A percentile compares a stretch with the other conserved stretches of the same genome.
Conservation (phyloP, 257 asterid genomes). For the Solanum chiquidenum region DNA sequence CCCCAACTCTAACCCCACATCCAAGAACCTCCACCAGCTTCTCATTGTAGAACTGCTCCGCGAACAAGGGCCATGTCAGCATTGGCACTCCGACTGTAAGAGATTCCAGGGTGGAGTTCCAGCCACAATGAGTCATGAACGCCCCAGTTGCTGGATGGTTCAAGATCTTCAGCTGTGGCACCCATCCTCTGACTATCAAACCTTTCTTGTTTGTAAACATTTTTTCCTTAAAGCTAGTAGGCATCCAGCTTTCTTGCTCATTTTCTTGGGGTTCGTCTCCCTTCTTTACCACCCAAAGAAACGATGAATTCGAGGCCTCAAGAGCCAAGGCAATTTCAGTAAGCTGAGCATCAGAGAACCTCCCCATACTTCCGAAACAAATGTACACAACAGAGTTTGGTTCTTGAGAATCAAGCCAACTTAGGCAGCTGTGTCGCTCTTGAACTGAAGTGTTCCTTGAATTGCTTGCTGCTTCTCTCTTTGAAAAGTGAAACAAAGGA, state of each 20-base stretch:
- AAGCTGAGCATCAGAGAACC: slow-evolving; percentile 11
- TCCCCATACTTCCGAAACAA: slow-evolving; percentile 11
- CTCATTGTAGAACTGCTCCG: slow-evolving; percentile 23
- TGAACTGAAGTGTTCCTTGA: background rate
- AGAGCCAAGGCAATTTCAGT: slow-evolving; percentile 9
- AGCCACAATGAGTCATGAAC: slow-evolving; percentile 25
- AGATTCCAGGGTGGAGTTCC: slow-evolving; percentile 21
- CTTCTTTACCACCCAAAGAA: slow-evolving; percentile 14
- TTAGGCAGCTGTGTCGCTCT: background rate
- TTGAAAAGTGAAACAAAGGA: slow-evolving; percentile 16
- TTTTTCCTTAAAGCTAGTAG: slow-evolving; percentile 9
- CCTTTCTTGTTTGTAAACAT: slow-evolving; percentile 1
- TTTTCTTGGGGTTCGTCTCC: background rate
- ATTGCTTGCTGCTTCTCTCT: background rate
- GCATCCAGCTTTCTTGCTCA: background rate
- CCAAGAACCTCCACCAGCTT: slow-evolving; percentile 1
- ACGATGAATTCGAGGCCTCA: background rate
- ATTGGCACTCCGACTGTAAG: slow-evolving; percentile 13
- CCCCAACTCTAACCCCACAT: slow-evolving; percentile 9
- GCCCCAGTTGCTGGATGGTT: slow-evolving; percentile 12
- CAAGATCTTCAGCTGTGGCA: slow-evolving; percentile 12
- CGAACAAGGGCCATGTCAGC: slow-evolving; percentile 27
- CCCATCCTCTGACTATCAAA: slow-evolving; percentile 17
- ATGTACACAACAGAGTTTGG: background rate
- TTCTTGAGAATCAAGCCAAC: slow-evolving; percentile 11